Evolutionary conservation across 2,329 filamentous ascomycete genomes (phyloP), one percentile per base, ranked within the genome.

Genomic region (Juglanconis oblonga): DNA sequence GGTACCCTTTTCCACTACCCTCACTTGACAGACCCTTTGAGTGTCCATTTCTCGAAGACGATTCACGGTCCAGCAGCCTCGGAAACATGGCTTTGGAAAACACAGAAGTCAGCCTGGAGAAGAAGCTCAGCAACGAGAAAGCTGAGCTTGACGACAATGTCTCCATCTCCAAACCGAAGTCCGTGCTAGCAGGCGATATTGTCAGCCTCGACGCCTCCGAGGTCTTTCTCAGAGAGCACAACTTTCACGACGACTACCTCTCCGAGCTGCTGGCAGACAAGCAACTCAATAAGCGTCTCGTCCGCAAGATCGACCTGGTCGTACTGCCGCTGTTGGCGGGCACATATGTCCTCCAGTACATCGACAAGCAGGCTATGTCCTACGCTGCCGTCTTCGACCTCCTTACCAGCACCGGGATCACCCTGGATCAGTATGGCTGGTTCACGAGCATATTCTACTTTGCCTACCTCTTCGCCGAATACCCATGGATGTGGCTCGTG

Each of bases 371-470:
- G 62, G 79, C 81, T 0, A 70, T 84, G 5, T 76, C 76, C 0
- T 85, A 84, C 66, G 76, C 79, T 0, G 81, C 82, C 2, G 80
- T 85, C 0, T 85, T 84, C 61, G 83, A 85, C 52, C 71, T 85
- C 0, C 79, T 84, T 62, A 69, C 71, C 11, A 76, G 76, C 29
- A 82, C 81, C 0, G 70, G 75, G 17, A 82, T 83, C 64, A 76
- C 70, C 1, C 68, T 72, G 13, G 71, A 72, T 1, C 70, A 83
- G 55, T 86, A 85, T 62, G 76, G 75, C 51, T 84, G 81, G 80
- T 74, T 83, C n/a, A 78, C 80, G 1, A 80, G 76, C 29, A 79
- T 84, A 4, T 85, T 84, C 67, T 85, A 84, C 62, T 74, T 85
- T n/a, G 81, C 71, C 8, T 77, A 76, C 50, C 67, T 81, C 3